Percentiles rank a stretch among this genome's conserved stretches.
Conservation (phyloP, 805 yeast species). For the Teunomyces panamensis region DNA sequence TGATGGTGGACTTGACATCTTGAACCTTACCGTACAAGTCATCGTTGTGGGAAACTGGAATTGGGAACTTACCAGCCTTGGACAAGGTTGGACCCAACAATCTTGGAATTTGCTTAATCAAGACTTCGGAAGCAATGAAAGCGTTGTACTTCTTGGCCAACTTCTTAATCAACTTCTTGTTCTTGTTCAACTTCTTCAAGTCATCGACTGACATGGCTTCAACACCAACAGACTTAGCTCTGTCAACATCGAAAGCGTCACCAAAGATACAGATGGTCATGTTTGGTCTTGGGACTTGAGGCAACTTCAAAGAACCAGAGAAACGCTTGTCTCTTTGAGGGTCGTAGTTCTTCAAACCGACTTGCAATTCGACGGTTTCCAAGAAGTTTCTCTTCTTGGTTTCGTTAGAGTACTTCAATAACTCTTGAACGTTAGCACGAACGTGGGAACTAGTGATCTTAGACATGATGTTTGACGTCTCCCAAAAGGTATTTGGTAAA, state of each 20-base stretch:
- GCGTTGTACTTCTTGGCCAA: slow-evolving; percentile 99
- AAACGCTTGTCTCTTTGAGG: slow-evolving; percentile 99
- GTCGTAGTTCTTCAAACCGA: slow-evolving; percentile 99
- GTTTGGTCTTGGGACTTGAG: slow-evolving; percentile 99
- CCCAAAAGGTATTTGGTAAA: slow-evolving; percentile 59
- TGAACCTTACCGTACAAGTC: slow-evolving; percentile 93
- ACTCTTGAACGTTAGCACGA: slow-evolving; percentile 93
- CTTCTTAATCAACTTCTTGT: slow-evolving; percentile 99
- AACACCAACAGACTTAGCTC: slow-evolving; percentile 98
- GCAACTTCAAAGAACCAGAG: slow-evolving; percentile 98
- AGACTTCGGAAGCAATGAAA: slow-evolving; percentile 97
- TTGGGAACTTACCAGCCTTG: slow-evolving; percentile 99
- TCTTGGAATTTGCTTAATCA: slow-evolving; percentile 99
- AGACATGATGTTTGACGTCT: slow-evolving; percentile 71
- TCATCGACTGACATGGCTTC: slow-evolving; percentile 99
- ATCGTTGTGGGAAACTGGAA: slow-evolving; percentile 99
- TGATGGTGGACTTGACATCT: slow-evolving; percentile 98
- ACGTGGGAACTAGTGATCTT: slow-evolving; percentile 90
- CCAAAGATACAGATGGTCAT: slow-evolving; percentile 99
- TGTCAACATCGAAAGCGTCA: slow-evolving; percentile 99
- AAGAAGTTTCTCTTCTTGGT: slow-evolving; percentile 99
- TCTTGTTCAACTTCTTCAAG: slow-evolving; percentile 99
- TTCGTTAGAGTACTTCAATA: slow-evolving; percentile 85
- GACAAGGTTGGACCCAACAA: slow-evolving; percentile 99
- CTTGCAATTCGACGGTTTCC: slow-evolving; percentile 99